phyloP scores from a whole-genome alignment of 2,329 filamentous ascomycete genomes.

The Talaromyces atroroseus region DNA sequence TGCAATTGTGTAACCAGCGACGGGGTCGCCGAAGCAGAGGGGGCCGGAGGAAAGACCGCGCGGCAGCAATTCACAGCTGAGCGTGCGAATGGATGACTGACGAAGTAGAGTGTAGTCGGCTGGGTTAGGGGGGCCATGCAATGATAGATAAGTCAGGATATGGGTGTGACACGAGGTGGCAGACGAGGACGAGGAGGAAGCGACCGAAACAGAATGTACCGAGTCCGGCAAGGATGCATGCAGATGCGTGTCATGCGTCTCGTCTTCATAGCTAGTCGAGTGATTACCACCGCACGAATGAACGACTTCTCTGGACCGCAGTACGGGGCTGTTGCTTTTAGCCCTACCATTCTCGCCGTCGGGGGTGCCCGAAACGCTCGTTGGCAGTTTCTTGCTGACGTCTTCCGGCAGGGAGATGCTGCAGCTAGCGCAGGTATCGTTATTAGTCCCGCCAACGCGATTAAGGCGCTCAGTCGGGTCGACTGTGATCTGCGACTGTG shows the following conservation, averaged over 20 bases:
- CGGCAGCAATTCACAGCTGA: conserved; percentile 53
- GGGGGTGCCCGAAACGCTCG: conserved; percentile 47
- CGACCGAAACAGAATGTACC: conserved; percentile 35
- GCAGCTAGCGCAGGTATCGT: conserved; percentile 54
- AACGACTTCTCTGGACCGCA: conserved; percentile 51
- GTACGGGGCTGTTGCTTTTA: conserved; percentile 50
- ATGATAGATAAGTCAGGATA: conserved; percentile 54
- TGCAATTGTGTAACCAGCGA: conserved; percentile 54
- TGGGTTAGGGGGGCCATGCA: conserved; percentile 50
- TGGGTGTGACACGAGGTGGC: conserved; percentile 49
- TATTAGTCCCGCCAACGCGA: conserved; percentile 39
- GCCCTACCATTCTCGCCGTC: conserved; percentile 44
- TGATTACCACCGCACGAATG: conserved; percentile 45
- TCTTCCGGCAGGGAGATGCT: conserved; percentile 51
- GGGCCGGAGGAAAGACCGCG: conserved; percentile 52
- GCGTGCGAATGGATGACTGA: conserved; percentile 53
- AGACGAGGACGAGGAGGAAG: conserved; percentile 41
- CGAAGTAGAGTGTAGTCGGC: conserved; percentile 51
- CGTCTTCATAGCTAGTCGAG: conserved; percentile 31
- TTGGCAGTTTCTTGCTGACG: conserved; percentile 49
- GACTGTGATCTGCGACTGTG: neutral
- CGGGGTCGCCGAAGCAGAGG: conserved; percentile 53
- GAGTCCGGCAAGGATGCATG: conserved; percentile 37
- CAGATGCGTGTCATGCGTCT: conserved; percentile 27
- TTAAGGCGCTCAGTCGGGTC: conserved; percentile 36